Conservation (phyloP, 345 rosid species). For the Rhizophora apiculata region DNA sequence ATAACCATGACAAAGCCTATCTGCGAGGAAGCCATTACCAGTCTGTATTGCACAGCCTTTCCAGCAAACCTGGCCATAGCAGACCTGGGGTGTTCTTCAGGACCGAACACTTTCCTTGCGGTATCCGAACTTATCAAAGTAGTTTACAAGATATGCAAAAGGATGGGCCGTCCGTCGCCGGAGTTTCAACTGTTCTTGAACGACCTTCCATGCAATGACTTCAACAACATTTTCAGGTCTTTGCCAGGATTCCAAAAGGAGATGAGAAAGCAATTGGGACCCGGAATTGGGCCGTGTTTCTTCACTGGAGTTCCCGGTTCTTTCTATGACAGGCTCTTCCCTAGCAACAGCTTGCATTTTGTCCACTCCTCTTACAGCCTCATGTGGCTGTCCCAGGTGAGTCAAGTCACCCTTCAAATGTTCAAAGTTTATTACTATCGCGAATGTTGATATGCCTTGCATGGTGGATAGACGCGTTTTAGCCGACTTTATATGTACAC, state of each 20-base stretch:
- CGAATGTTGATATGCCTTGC: no score
- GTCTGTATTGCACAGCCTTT: constrained; percentile 22
- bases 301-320: constrained; percentile 41
- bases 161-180: constrained; percentile 21
- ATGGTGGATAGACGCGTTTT: no score
- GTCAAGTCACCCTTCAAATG: no score
- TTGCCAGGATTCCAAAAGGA: constrained; percentile 26
- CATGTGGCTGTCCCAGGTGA: constrained; percentile 51
- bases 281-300: constrained; percentile 12
- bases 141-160: constrained; percentile 22
- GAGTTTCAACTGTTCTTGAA: constrained; percentile 48
- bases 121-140: constrained; percentile 31
- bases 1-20: constrained; percentile 44
- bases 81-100: constrained; percentile 88
- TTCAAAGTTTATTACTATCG: no score
- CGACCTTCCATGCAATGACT: constrained; percentile 51
- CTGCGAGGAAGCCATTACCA: constrained; percentile 41
- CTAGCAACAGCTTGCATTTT: constrained; percentile 29
- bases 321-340: constrained; percentile 53
- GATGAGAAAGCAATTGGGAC: constrained; percentile 16
- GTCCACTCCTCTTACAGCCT: constrained; percentile 50
- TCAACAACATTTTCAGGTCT: constrained; percentile 44
- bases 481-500: no score
- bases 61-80: constrained; percentile 56
- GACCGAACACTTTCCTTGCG: constrained; percentile 56